A percentile compares a stretch with the other conserved stretches of the same genome.
These are phyloP conservation scores for Mallotus nudiflorus DNA, from an alignment of 345 rosid species.

Conservation along the genomic window DNA sequence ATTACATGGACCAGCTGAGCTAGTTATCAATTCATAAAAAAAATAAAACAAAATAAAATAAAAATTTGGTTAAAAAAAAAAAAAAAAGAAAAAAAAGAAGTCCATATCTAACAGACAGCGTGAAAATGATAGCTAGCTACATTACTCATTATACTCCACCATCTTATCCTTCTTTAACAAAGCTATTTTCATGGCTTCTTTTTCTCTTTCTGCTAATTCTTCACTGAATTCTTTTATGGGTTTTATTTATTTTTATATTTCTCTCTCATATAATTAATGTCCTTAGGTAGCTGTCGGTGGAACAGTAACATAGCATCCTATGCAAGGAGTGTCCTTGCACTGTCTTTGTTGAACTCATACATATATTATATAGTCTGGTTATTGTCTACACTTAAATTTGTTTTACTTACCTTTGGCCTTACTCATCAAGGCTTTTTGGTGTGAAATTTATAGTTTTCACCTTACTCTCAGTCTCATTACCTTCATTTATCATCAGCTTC, in stretches of 20 bases:
- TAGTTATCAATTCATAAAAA: too few species aligned
- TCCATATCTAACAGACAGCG: background rate
- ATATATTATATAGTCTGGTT: background rate
- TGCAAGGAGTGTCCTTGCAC: background rate
- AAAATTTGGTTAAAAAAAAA: too few species aligned
- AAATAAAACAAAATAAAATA: too few species aligned
- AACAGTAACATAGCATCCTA: conserved; percentile 24
- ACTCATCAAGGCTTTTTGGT: background rate
- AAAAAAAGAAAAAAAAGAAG: too few species aligned
- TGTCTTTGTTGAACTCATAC: background rate
- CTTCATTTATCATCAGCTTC: background rate
- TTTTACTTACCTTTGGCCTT: background rate
- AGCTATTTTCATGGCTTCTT: background rate
- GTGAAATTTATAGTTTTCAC: background rate
- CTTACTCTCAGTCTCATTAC: background rate
- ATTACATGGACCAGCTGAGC: too few species aligned
- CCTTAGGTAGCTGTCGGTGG: conserved; percentile 18
- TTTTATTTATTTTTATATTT: background rate
- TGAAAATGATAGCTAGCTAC: conserved; percentile 10
- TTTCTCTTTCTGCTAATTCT: background rate
- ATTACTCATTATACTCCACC: background rate
- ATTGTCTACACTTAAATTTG: background rate
- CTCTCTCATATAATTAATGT: background rate
- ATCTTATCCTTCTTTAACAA: background rate
- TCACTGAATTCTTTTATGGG: too few species aligned